Conservation (phyloP, 179 eudicot species). For the Amaranthus tricolor region DNA sequence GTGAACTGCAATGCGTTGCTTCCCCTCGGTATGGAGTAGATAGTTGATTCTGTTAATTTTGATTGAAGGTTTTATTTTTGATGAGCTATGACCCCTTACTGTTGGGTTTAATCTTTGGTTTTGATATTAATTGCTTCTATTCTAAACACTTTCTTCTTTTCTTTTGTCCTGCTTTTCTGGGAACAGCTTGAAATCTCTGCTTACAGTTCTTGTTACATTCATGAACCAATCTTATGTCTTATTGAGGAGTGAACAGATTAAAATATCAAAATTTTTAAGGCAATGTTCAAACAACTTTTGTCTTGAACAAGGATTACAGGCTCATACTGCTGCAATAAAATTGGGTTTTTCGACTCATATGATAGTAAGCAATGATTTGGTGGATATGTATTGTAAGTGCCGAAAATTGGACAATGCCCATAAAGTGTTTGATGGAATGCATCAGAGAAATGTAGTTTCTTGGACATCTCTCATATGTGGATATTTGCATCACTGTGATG, state of each 20-base stretch:
- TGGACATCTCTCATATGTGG: conserved; percentile 70
- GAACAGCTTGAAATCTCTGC: too few species aligned
- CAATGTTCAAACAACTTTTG: conserved; percentile 39
- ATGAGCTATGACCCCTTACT: too few species aligned
- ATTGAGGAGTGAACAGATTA: conserved; percentile 41
- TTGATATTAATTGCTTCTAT: too few species aligned
- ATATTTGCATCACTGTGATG: conserved; percentile 41
- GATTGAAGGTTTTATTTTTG: too few species aligned
- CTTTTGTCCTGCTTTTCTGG: too few species aligned
- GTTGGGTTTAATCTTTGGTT: too few species aligned
- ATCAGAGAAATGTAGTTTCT: conserved; percentile 54
- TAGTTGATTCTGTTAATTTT: too few species aligned
- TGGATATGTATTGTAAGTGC: conserved; percentile 61
- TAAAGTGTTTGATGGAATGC: conserved; percentile 59
- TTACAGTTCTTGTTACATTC: too few species aligned
- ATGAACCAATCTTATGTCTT: conserved; percentile 33
- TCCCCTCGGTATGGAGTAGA: too few species aligned
- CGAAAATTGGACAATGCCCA: conserved; percentile 35
- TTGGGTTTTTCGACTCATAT: conserved; percentile 43
- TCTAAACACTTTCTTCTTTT: too few species aligned
- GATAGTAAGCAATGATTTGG: conserved; percentile 57
- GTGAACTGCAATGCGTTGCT: too few species aligned
- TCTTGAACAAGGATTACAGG: conserved; percentile 48
- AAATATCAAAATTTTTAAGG: conserved; percentile 47
- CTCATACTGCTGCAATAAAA: conserved; percentile 45